Evolutionary conservation across 768 basidiomycete genomes (phyloP).

Genomic region (Rhodotorula kratochvilovae): DNA sequence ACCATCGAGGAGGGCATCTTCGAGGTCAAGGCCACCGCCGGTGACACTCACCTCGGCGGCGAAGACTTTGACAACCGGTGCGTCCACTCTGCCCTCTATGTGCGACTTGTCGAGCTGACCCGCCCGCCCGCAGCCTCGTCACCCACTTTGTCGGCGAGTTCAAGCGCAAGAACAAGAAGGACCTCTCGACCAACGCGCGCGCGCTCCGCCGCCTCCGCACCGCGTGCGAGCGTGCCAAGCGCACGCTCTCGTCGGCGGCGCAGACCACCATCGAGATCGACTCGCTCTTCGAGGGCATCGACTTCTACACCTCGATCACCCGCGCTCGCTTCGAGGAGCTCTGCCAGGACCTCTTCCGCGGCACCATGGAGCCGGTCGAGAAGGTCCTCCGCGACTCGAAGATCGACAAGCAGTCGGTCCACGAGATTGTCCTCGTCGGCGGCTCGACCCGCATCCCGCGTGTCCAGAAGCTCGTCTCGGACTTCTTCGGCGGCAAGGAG

Average conservation of each 20-base stretch:
- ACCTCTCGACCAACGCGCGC: slow-evolving; percentile 84
- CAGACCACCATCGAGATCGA: slow-evolving; percentile 98
- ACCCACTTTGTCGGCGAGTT: slow-evolving; percentile 95
- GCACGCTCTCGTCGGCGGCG: slow-evolving; percentile 91
- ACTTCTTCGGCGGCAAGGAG: slow-evolving; percentile 91
- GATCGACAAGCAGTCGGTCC: slow-evolving; percentile 91
- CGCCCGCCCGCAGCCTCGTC: slow-evolving; percentile 58
- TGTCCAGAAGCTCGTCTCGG: slow-evolving; percentile 93
- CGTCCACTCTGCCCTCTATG: background rate
- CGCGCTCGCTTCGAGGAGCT: slow-evolving; percentile 97
- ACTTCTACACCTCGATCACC: slow-evolving; percentile 96
- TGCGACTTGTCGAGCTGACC: background rate
- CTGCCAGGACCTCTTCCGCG: slow-evolving; percentile 90
- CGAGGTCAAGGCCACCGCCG: slow-evolving; percentile 95
- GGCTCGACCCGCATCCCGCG: slow-evolving; percentile 98
- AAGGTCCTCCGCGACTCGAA: slow-evolving; percentile 97
- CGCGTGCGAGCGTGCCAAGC: slow-evolving; percentile 97
- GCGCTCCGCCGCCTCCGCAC: slow-evolving; percentile 95
- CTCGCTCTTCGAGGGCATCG: slow-evolving; percentile 93
- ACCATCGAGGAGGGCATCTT: slow-evolving; percentile 97
- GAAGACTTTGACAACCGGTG: slow-evolving; percentile 93
- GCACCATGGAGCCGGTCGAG: slow-evolving; percentile 90
- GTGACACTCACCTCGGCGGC: slow-evolving; percentile 97
- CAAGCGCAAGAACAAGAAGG: slow-evolving; percentile 97
- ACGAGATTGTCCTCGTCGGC: slow-evolving; percentile 96